Base-by-base conservation (phyloP, 805 yeast genomes). In the Candida nanaspora region DNA sequence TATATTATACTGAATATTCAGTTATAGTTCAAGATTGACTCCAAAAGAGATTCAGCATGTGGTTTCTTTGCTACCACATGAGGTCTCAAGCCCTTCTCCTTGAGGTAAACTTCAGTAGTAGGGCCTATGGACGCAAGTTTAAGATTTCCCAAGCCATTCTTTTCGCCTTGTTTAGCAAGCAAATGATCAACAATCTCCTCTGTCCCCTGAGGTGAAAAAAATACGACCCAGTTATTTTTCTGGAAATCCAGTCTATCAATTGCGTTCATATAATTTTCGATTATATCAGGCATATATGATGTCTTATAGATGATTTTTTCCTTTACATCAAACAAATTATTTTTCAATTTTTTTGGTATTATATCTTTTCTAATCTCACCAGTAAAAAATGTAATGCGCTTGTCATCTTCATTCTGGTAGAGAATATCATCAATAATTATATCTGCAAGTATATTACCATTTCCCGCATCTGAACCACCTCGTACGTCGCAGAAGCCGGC, bases 191-290 rank as follows among this genome's bases (percentile, higher is more conserved):
- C 74, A 11, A 88, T 80, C 1, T 60, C 66, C 23, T 72, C 74
- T 0, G 95, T 82, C 0, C 96, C 96, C 50, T 93, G 94, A 0
- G 96, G 95, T 46, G 96, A 86, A 61, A 89, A 91, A 45, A 91
- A 82, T 0, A 89, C 82, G 5, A 88, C 63, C 96, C 96, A 87
- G 41, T 65, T 66, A 14, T 49, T 43, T 6, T 52, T 50, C 9
- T 40, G 33, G 6, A 39, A 34, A 13, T 30, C 39, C 23, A 30
- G 35, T 19, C 44, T 35, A 39, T 72, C 72, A 26, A 73, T 61
- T 3, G 47, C 18, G 1, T 21, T 23, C 2, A 30, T 16, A 40
- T 49, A 53, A 36, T 53, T 40, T 1, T 56, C 59, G 3, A 68
- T 55, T 7, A 76, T 72, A 40, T 76, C 76, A 1, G 59, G 59